Evolutionary conservation across 2,329 filamentous ascomycete species (phyloP), one percentile per base, ranked within the genome.

Genomic region (Pseudophaeomoniella oleicola): DNA sequence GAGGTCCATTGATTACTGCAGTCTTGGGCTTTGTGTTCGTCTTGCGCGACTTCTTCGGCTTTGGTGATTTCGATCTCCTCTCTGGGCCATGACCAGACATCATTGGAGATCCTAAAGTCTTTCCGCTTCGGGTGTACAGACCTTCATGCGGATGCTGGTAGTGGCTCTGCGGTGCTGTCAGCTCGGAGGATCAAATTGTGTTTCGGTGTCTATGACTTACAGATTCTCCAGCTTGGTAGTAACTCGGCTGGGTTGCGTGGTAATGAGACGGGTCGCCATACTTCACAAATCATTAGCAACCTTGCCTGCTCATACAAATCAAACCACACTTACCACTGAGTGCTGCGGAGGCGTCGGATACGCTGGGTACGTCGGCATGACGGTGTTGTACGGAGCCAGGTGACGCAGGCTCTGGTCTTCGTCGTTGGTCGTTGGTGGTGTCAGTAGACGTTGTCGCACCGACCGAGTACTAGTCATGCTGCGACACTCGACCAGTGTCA

Each of bases 1-100:
- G 63, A 0, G 84, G 80, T 37, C 69, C 70, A 3, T 69, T 69
- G 22, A 88, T 60, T 9, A 40, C 39, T 11, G 37, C 43, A 16
- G 40, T 38, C 32, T 45, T 46, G 36, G 47, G 37, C 37, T 44
- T 45, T 30, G 38, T 47, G 19, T 38, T 35, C 32, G 42, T 45
- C 42, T 37, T 40, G 39, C 42, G 44, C 39, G 40, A 40, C 43
- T 39, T 41, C 32, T 39, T 38, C 19, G 36, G 56, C 51, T 19
- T 58, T 50, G 42, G 66, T 63, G 40, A 58, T 49, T 37, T 58
- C 54, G 44, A 46, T n/a, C 34, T 34, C 18, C 44, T 40, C 16
- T 40, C 43, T 3, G 43, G 42, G 27, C 37, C 37, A 4, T 18
- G 34, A 33, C 41, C 44, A 15, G 40, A 40, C 22, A 6, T n/a